Evolutionary conservation across 2,329 filamentous ascomycete genomes (phyloP).

Genomic region (Dothidotthia symphoricarpi): DNA sequence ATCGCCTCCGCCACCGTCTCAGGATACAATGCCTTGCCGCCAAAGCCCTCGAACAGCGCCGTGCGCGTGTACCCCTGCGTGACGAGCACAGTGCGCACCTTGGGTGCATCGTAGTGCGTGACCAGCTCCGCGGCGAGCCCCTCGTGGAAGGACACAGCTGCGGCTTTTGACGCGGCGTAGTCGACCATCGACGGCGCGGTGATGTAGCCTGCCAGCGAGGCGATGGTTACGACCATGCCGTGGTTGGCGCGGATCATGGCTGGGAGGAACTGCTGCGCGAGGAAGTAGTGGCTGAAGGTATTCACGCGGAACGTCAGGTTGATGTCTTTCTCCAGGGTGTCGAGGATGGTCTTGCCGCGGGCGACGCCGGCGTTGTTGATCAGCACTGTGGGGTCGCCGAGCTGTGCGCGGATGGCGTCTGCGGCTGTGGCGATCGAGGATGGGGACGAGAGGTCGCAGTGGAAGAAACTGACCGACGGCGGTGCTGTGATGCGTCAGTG

Average conservation of each 20-base stretch:
- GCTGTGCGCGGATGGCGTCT: slow-evolving; percentile 51
- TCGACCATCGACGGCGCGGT: slow-evolving; percentile 64
- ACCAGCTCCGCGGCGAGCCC: slow-evolving; percentile 46
- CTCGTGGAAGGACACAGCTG: slow-evolving; percentile 66
- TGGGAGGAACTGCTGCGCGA: slow-evolving; percentile 66
- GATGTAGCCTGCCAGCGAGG: slow-evolving; percentile 62
- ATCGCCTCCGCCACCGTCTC: slow-evolving; percentile 65
- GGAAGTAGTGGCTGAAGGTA: slow-evolving; percentile 64
- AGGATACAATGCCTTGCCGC: slow-evolving; percentile 54
- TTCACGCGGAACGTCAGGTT: slow-evolving; percentile 72
- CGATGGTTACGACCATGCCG: slow-evolving; percentile 70
- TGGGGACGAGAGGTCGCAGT: slow-evolving; percentile 66
- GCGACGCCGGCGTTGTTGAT: slow-evolving; percentile 71
- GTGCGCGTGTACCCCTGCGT: slow-evolving; percentile 64
- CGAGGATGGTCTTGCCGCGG: slow-evolving; percentile 61
- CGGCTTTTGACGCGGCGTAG: slow-evolving; percentile 66
- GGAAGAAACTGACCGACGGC: slow-evolving; percentile 62
- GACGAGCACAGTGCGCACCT: slow-evolving; percentile 65
- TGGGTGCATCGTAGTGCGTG: slow-evolving; percentile 60
- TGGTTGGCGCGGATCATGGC: slow-evolving; percentile 63
- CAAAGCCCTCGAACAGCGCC: slow-evolving; percentile 58
- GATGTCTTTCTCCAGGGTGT: slow-evolving; percentile 57
- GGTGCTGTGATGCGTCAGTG: slow-evolving; percentile 39
- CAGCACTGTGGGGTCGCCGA: slow-evolving; percentile 66
- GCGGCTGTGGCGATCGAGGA: slow-evolving; percentile 55